Evolutionary conservation across 192 early-diverging fungal species (phyloP), one percentile per base, ranked within the genome.

Genomic region (Entomortierella beljakovae): DNA sequence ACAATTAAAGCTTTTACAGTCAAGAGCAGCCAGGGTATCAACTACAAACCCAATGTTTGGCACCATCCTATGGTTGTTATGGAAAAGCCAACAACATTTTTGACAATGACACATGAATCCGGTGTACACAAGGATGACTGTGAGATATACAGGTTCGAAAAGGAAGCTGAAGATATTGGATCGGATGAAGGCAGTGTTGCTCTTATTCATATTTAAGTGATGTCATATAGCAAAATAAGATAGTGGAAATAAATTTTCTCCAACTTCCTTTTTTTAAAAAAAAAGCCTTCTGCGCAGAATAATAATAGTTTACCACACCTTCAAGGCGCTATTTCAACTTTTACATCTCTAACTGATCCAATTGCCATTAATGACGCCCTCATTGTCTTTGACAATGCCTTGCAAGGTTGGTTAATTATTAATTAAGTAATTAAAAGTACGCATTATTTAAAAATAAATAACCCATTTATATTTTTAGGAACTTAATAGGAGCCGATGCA

Each of bases 21-120:
- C 20, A 81, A 68, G 61, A 84, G 82, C 20, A 88, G 82, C 10
- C 94, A 96, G 82, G 95, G 93, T 2, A 87, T 97, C 66, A 95
- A 89, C 80, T 97, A 97, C 79, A 81, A 85, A 57, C 85, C 88
- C 16, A 93, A 92, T 70, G 86, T 90, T 50, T 97, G 95, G 95
- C 95, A 97, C 73, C 93, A 94, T 80, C 95, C 95, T 20, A 96
- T 97, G 94, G 85, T 97, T 50, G 87, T 57, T 23, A 80, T 52
- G 1, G 67, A 61, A 29, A 52, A 72, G 62, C 81, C 80, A 40
- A 85, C 89, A 29, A 81, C 90, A 59, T 97, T 95, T 66, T 59
- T 88, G 20, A 89, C 89, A n/a, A 76, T 95, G 43, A 92, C 94
- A 15, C 90, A 92, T 81, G 95, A 97, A 82, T 90, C 87, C 68